phyloP scores from a whole-genome alignment of 2,329 filamentous ascomycete genomes.

The Diaporthe aspalathi region DNA sequence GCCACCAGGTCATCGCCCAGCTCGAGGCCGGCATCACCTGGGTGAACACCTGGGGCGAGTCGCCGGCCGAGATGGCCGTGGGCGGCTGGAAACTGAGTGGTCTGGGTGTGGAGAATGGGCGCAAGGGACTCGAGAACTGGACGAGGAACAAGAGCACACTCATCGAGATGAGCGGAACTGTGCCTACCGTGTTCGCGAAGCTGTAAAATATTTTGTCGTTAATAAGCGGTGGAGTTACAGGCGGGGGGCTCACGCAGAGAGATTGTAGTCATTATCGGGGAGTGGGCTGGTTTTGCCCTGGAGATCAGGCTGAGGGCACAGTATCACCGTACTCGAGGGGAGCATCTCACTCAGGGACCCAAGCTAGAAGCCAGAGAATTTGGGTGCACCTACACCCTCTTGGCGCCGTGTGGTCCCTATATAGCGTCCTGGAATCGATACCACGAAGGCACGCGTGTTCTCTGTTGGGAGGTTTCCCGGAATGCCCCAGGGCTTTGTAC shows the following conservation, averaged over 20 bases:
- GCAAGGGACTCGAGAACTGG: slow-evolving; percentile 83
- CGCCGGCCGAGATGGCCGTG: slow-evolving; percentile 90
- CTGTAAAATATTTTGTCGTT: slow-evolving; percentile 55
- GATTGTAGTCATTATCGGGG: background rate
- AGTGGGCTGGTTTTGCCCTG: too few relatives aligned
- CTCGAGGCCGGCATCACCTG: slow-evolving; percentile 89
- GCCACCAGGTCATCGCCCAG: slow-evolving; percentile 76
- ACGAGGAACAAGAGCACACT: slow-evolving; percentile 88
- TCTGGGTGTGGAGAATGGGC: slow-evolving; percentile 87
- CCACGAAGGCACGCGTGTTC: too few relatives aligned
- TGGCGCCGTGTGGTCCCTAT: too few relatives aligned
- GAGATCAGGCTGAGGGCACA: too few relatives aligned
- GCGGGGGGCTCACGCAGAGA: background rate
- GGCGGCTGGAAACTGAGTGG: slow-evolving; percentile 94
- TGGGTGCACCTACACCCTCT: too few relatives aligned
- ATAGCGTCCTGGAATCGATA: too few relatives aligned
- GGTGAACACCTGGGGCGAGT: slow-evolving; percentile 96
- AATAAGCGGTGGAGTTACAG: background rate
- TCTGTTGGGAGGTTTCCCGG: too few relatives aligned
- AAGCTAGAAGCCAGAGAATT: too few relatives aligned
- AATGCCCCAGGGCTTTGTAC: too few relatives aligned
- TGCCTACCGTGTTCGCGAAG: slow-evolving; percentile 80
- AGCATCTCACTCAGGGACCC: background rate
- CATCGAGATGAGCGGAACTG: slow-evolving; percentile 80
- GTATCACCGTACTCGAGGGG: too few relatives aligned